Evolutionary conservation across 306 rosid species (phyloP), one percentile per base, ranked within the genome.

Genomic region (Cucumis melo): DNA sequence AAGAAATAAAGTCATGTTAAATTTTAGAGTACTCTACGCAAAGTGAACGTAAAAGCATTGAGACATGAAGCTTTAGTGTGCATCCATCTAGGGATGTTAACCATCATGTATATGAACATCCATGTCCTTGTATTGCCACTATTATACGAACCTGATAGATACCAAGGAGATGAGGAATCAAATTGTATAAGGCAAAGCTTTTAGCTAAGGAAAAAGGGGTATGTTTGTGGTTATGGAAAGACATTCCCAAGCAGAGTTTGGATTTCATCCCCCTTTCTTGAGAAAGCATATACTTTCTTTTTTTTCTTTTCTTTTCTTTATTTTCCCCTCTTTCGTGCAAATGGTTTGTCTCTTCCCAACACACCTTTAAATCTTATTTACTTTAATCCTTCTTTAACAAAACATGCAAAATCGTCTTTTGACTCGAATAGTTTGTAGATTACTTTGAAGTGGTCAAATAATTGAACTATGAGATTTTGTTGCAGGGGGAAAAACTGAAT

Each of bases 341-440:
- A 64, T 77, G 59, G 77, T 73, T 86, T 88, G 95, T 90, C 89
- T 86, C 85, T 87, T 80, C 85, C 83, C 73, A 71, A 74, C 65
- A 62, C 75, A 46, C 85, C 81, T 90, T 88, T 78, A 82, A 78
- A 78, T 78, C 83, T 86, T 82, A 68, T 84, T 78, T 67, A 78
- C 89, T 90, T 88, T 88, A 83, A 83, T 82, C 86, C 81, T 58
- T 77, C 86, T 83, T 88, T 90, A 76, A 55, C 77, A 82, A 89
- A 80, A 79, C 81, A 77, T 85, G 58, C 56, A 62, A 11, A 80
- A 88, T 80, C 51, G n/a, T 81, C 71, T 76, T 77, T 81, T 86
- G 80, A 83, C 81, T 50, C 71, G 32, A 79, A 83, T 77, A 58
- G 84, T 78, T 59, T 17, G 56, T 72, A 27, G 16, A 50, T 16